Percentiles rank a stretch among this genome's conserved stretches.
Evolutionary conservation across 148 eudicot genomes (phyloP).

Genomic region (Salicornia ramosissima): DNA sequence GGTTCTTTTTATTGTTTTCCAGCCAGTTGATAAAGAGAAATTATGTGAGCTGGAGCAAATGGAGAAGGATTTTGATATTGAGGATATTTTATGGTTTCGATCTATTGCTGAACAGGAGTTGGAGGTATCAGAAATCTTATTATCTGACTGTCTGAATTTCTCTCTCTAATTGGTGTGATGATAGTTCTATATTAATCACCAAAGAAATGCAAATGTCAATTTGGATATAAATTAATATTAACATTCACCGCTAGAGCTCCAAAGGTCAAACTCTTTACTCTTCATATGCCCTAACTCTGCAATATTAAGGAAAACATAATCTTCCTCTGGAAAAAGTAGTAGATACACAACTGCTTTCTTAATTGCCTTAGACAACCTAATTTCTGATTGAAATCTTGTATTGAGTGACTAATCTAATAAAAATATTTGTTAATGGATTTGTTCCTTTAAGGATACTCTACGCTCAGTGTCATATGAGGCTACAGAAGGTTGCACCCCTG

Average conservation of each 20-base stretch:
- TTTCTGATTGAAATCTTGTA: too few relatives aligned
- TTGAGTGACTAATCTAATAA: too few relatives aligned
- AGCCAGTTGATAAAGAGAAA: conserved; percentile 63
- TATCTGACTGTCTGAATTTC: background rate
- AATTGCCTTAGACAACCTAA: too few relatives aligned
- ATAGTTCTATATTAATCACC: too few relatives aligned
- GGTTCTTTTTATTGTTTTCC: conserved; percentile 19
- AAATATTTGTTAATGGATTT: background rate
- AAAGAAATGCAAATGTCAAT: too few relatives aligned
- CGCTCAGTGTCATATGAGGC: conserved; percentile 36
- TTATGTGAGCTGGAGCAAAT: conserved; percentile 66
- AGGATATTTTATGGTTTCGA: conserved; percentile 79
- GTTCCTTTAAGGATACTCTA: conserved; percentile 48
- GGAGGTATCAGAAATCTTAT: conserved; percentile 43
- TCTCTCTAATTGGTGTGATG: background rate
- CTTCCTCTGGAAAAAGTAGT: too few relatives aligned
- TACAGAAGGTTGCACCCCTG: conserved; percentile 24
- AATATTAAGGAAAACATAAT: too few relatives aligned
- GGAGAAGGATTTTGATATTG: conserved; percentile 80
- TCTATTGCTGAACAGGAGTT: conserved; percentile 72
- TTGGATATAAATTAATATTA: too few relatives aligned
- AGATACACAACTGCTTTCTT: too few relatives aligned
- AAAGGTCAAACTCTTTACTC: too few relatives aligned
- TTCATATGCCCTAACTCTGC: too few relatives aligned
- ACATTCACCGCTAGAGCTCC: too few relatives aligned